These are phyloP conservation scores for Pascua guehoae DNA, from an alignment of 1,284 basidiomycete species.

Conservation along the genomic window DNA sequence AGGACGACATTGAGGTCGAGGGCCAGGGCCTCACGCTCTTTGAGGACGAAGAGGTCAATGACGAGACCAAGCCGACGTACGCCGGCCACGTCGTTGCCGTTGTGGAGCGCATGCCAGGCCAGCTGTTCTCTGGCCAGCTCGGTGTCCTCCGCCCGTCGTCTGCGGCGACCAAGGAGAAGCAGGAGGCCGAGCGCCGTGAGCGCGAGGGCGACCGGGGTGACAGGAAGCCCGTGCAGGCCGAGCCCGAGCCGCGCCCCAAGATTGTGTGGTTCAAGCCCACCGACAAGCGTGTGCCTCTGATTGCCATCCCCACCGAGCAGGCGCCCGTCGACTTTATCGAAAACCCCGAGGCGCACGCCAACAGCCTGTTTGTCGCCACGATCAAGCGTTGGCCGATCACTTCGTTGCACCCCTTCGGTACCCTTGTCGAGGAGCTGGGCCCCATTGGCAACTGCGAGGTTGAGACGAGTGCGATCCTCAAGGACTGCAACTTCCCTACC, in stretches of 20 bases:
- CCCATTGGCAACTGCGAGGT: conserved; percentile 98
- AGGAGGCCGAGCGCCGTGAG: conserved; percentile 94
- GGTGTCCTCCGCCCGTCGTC: conserved; percentile 93
- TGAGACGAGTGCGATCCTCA: conserved; percentile 92
- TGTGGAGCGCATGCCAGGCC: conserved; percentile 97
- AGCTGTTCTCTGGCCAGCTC: conserved; percentile 95
- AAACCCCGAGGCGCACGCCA: conserved; percentile 83
- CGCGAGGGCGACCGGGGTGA: conserved; percentile 80
- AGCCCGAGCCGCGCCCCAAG: conserved; percentile 81
- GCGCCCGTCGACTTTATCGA: conserved; percentile 94
- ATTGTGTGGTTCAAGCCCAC: conserved; percentile 99
- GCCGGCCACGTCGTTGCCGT: conserved; percentile 98
- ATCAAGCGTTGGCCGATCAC: conserved; percentile 88
- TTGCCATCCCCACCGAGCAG: conserved; percentile 99
- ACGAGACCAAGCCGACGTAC: conserved; percentile 79
- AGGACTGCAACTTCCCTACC: conserved; percentile 96
- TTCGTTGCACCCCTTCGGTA: conserved; percentile 97
- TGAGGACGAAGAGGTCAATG: conserved; percentile 96
- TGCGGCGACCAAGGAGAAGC: conserved; percentile 98
- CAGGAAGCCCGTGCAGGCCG: conserved; percentile 60
- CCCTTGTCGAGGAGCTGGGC: conserved; percentile 94
- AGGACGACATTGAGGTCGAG: conserved; percentile 99
- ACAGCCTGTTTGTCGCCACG: conserved; percentile 93
- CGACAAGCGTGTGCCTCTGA: conserved; percentile 97
- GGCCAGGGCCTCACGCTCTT: conserved; percentile 94